These are phyloP conservation scores for Syzygium oleosum DNA, from an alignment of 345 rosid species.

Conservation along the genomic window DNA sequence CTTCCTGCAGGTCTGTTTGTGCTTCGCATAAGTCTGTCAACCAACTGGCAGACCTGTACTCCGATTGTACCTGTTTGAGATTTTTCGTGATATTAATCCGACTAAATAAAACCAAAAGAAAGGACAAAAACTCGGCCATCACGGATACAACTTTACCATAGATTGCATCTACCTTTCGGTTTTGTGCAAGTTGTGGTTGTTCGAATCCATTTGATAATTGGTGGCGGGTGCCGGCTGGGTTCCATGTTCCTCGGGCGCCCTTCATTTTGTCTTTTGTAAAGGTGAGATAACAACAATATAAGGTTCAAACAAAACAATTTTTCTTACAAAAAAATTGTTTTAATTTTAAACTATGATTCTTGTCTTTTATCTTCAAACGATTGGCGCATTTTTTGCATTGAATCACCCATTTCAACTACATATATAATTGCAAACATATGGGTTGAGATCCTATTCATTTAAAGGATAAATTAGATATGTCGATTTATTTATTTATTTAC, in stretches of 20 bases:
- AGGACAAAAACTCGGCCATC: neutral
- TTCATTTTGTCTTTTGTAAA: neutral
- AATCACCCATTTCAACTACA: neutral
- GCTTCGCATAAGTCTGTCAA: too few relatives aligned
- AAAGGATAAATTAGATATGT: neutral
- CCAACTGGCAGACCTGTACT: too few relatives aligned
- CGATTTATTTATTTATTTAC: neutral
- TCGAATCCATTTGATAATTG: neutral
- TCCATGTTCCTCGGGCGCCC: neutral
- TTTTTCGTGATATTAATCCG: too few relatives aligned
- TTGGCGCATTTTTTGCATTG: neutral
- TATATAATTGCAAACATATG: neutral
- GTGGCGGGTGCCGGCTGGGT: neutral
- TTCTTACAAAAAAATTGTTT: too few relatives aligned
- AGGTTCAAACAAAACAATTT: neutral
- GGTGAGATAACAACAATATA: neutral
- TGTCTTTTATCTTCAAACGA: neutral
- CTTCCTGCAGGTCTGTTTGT: too few relatives aligned
- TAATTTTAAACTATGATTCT: neutral
- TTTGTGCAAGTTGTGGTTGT: neutral
- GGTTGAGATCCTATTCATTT: neutral
- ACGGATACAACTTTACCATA: neutral
- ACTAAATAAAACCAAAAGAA: neutral
- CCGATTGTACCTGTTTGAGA: too few relatives aligned
- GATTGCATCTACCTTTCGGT: neutral